These are phyloP conservation scores for Gaeumannomyces sp. DNA, from an alignment of 2,329 filamentous ascomycete species.

Conservation along the genomic window DNA sequence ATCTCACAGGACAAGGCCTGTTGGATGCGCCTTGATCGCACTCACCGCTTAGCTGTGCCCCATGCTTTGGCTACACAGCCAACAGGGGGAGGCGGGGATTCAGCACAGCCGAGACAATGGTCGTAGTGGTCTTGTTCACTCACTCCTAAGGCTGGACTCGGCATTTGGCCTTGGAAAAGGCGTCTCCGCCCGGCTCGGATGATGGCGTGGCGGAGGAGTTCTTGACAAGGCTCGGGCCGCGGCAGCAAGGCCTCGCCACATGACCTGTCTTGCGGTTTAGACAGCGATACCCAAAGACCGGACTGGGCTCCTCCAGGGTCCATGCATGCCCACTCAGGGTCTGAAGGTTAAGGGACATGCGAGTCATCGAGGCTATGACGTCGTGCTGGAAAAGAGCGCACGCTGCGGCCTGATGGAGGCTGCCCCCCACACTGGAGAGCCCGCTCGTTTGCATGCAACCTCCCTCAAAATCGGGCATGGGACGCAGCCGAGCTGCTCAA, in stretches of 20 bases:
- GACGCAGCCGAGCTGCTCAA: background rate
- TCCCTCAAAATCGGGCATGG: background rate
- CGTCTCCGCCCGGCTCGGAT: background rate
- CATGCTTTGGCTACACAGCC: background rate
- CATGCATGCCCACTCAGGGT: background rate
- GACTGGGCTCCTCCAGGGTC: background rate
- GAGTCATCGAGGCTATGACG: background rate
- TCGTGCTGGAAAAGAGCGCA: background rate
- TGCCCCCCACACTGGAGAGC: background rate
- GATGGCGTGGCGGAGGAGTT: background rate
- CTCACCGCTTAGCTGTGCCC: background rate
- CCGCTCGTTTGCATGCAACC: background rate
- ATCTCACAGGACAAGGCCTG: too few species aligned
- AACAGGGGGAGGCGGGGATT: too few species aligned
- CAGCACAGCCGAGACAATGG: too few species aligned
- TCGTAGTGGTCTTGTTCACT: background rate
- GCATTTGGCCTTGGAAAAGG: background rate
- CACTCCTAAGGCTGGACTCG: background rate
- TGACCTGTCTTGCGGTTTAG: background rate
- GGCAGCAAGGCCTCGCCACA: background rate
- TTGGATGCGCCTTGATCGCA: background rate
- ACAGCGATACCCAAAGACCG: background rate
- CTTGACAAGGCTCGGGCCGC: background rate
- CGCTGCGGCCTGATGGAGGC: background rate
- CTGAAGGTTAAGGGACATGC: background rate